Base-by-base conservation (phyloP, 768 basidiomycete genomes). In the Lactarius akahatsu region DNA sequence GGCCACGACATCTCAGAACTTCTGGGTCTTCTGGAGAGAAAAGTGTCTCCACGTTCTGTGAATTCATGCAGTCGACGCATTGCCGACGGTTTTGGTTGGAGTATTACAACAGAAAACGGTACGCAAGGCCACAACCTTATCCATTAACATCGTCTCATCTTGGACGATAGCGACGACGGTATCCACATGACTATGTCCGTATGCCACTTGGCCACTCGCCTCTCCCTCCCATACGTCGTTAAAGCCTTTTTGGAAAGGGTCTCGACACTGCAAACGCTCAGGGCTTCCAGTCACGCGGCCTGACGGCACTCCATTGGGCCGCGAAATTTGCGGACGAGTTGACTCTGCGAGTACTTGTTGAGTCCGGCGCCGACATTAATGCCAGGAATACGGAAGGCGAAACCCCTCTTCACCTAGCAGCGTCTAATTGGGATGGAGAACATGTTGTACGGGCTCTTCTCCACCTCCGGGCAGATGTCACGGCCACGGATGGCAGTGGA, bases 371-470 rank as follows among this genome's bases (percentile, higher is more conserved):
- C 20, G 62, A 56, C 38, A 54, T 62, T 7, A 52, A 62, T 13
- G 61, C 50, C 28, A 54, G 13, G 26, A 38, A 52, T 23, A 20
- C 13, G 4, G 34, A 62, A 10, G 47, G 50, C 36, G 47, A 34
- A 23, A 62, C 61, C 47, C 32, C 61, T 20, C 34, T 62, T 40
- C 61, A 62, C 52, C 18, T 62, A 15, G 61, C 52, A 18, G 45
- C 45, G 16, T 18, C 23, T 7, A 62, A 62, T 26, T 61, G 60
- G 60, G 60, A 61, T 36, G 60, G 60, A n/a, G 60, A 61, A 34
- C 57, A 16, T 3, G 57, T 58, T 26, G 57, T 58, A 15, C 36
- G n/a, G 26, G 57, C 57, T n/a, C 38, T 58, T 15, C 57, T 58
- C 36, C 38, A 58, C n/a, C 57, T 58, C 38, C 10, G 50, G 2